Evolutionary conservation across 2,329 filamentous ascomycete genomes (phyloP).

Genomic region (Monilinia aucupariae): DNA sequence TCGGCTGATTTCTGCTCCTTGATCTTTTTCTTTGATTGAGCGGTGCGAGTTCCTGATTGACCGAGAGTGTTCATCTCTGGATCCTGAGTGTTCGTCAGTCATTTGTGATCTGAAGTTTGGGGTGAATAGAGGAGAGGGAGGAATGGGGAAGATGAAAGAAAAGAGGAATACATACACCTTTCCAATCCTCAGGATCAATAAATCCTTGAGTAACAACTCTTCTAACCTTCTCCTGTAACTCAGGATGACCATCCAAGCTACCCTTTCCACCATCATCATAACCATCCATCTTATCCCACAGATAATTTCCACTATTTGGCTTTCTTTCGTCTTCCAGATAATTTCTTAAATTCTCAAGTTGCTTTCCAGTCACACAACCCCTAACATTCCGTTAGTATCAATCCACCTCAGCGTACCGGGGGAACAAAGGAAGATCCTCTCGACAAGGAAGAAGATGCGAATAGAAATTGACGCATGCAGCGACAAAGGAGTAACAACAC

Average conservation of each 20-base stretch:
- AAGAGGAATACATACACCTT: conserved; percentile 58
- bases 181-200: conserved; percentile 82
- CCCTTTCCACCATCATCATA: conserved; percentile 76
- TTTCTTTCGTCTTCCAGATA: conserved; percentile 43
- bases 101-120: fast-evolving
- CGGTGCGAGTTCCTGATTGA: conserved; percentile 26
- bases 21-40: conserved; percentile 26
- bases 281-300: conserved; percentile 44
- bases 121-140: background rate
- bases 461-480: no score
- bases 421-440: no score
- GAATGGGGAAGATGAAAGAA: background rate
- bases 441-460: no score
- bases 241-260: conserved; percentile 41
- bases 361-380: conserved; percentile 80
- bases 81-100: conserved; percentile 26
- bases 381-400: conserved; percentile 41
- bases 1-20: conserved; percentile 21
- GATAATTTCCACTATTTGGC: conserved; percentile 44
- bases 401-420: no score
- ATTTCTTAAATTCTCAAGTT: conserved; percentile 61
- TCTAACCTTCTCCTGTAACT: conserved; percentile 67
- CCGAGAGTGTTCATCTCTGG: conserved; percentile 36
- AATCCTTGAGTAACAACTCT: conserved; percentile 70
- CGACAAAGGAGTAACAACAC: conserved; percentile 31